Evolutionary conservation across 1,139 yeast species (phyloP), one percentile per base, ranked within the genome.

Genomic region (Yarrowia galli): DNA sequence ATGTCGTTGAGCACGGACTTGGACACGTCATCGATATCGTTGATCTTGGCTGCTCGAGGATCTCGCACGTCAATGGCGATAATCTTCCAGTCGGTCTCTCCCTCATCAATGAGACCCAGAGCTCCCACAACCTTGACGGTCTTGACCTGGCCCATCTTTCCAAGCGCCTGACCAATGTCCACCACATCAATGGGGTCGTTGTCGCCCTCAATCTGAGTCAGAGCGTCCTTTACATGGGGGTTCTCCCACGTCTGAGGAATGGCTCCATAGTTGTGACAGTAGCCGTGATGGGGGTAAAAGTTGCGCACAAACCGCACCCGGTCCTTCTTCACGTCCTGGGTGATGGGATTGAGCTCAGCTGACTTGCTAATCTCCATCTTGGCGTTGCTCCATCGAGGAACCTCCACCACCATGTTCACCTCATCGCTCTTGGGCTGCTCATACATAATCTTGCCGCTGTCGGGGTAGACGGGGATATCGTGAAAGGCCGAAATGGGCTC

Each of bases 241-340:
- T 92, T 96, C 80, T 92, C 97, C 97, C 97, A 92, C 40, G 97
- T 92, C 80, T 91, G 97, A 68, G 97, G 97, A 82, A 92, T 87
- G 38, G 97, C 97, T 75, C 97, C 97, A 76, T 92, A 92, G 82
- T 91, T 92, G 81, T 90, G 97, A 72, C 91, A 89, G 81, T 91
- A 91, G 70, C 97, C 97, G 75, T 90, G 92, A 79, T 87, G 89
- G 49, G 97, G 97, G 85, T 91, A 92, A 75, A 92, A 85, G 82
- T 92, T 92, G 80, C 91, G 84, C 54, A 92, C 96, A 73, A 87
- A 92, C 78, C 97, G 84, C 70, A 90, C 87, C 76, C 88, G 83
- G 68, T 93, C 96, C 79, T 91, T 89, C 82, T 91, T 92, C 72
- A 88, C 84, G 78, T 92, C 97, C 80, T 92, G 97, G 68, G 87